A percentile compares a stretch with the other conserved stretches of the same genome.
These are phyloP conservation scores for Cercospora zeina DNA, from an alignment of 2,329 filamentous ascomycete genomes.

Conservation along the genomic window DNA sequence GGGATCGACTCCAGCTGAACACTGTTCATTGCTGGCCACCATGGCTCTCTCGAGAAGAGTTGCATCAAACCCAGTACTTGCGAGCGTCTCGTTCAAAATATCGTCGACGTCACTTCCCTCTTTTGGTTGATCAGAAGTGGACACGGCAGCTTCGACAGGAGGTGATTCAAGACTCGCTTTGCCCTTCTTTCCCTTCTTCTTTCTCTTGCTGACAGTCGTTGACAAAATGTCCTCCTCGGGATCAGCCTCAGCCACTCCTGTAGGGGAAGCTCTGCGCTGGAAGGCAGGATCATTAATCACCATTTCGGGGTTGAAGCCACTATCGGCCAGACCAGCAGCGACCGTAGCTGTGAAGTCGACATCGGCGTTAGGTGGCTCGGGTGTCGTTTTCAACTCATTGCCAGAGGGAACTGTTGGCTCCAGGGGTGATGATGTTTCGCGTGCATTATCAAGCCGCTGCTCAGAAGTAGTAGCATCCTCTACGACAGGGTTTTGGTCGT, in stretches of 20 bases:
- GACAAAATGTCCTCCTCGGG: constrained; percentile 36
- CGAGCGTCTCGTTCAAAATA: constrained; percentile 41
- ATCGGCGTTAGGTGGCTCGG: constrained; percentile 29
- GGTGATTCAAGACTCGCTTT: neutral
- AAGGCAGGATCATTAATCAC: constrained; percentile 47
- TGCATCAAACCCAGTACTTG: constrained; percentile 40
- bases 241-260: constrained; percentile 39
- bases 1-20: constrained; percentile 26
- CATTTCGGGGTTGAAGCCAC: constrained; percentile 50
- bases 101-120: constrained; percentile 38
- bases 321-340: constrained; percentile 49
- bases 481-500: neutral
- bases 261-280: constrained; percentile 41
- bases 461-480: neutral
- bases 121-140: constrained; percentile 7
- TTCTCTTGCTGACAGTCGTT: constrained; percentile 36
- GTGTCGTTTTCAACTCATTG: neutral
- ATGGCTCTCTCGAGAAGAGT: constrained; percentile 42
- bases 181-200: constrained; percentile 40
- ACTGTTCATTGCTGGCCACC: constrained; percentile 36
- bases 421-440: neutral
- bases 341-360: constrained; percentile 52
- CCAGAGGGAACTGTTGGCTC: no score
- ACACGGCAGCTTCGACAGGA: neutral
- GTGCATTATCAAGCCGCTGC: neutral